phyloP scores from a whole-genome alignment of 805 yeast species.

The Schwanniomyces polymorphus region DNA sequence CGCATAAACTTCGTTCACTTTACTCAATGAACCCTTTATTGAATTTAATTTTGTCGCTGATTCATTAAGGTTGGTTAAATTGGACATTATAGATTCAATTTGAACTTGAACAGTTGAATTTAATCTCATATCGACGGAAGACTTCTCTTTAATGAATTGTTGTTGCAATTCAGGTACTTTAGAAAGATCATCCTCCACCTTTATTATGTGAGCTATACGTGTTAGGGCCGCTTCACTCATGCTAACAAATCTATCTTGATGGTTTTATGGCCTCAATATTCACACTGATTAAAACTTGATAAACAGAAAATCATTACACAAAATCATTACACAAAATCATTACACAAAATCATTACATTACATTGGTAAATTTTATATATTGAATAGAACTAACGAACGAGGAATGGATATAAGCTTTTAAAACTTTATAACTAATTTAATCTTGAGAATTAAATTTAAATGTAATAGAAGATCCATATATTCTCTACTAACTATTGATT shows the following conservation, averaged over 20 bases:
- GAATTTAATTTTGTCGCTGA: constrained; percentile 32
- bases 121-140: constrained; percentile 72
- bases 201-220: constrained; percentile 38
- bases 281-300: not conserved
- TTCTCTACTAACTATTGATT: not conserved
- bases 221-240: constrained; percentile 45
- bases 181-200: constrained; percentile 53
- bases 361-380: too few species aligned
- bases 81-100: constrained; percentile 53
- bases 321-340: too few species aligned
- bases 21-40: constrained; percentile 39
- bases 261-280: not conserved
- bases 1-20: constrained; percentile 51
- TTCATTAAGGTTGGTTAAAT: constrained; percentile 52
- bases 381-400: too few species aligned
- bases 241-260: not conserved
- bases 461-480: not conserved
- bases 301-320: too few species aligned
- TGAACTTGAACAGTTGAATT: constrained; percentile 68
- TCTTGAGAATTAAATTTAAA: not conserved
- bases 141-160: constrained; percentile 66
- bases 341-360: too few species aligned
- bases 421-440: too few species aligned
- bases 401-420: too few species aligned
- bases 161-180: constrained; percentile 53